These are phyloP conservation scores for Lindgomyces ingoldianus DNA, from an alignment of 495 filamentous ascomycete genomes.

Conservation along the genomic window DNA sequence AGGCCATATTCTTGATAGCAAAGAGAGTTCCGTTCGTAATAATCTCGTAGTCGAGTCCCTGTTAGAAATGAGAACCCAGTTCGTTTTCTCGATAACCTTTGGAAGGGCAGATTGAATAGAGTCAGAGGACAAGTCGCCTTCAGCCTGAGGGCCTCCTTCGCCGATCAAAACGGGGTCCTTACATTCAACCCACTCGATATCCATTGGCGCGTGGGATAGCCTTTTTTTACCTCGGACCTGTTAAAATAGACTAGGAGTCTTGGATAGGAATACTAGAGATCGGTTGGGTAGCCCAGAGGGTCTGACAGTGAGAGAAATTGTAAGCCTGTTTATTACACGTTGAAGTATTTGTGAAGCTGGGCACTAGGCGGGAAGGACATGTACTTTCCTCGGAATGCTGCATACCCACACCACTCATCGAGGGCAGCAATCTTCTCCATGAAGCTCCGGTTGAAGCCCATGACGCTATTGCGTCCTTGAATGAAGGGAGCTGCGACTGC, in stretches of 20 bases:
- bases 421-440: slow-evolving; percentile 20
- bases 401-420: slow-evolving; percentile 31
- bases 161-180: slow-evolving; percentile 25
- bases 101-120: slow-evolving; percentile 39
- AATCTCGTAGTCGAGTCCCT: slow-evolving; percentile 36
- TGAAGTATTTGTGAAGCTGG: slow-evolving; percentile 31
- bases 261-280: slow-evolving; percentile 30
- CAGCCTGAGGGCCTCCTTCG: slow-evolving; percentile 32
- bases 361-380: slow-evolving; percentile 25
- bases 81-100: slow-evolving; percentile 38
- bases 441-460: slow-evolving; percentile 31
- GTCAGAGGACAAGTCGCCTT: slow-evolving; percentile 38
- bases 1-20: slow-evolving; percentile 40
- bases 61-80: slow-evolving; percentile 37
- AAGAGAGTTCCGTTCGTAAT: slow-evolving; percentile 39
- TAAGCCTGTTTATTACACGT: slow-evolving; percentile 32
- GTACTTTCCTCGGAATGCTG: slow-evolving; percentile 25
- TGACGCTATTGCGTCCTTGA: slow-evolving; percentile 15
- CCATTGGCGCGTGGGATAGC: slow-evolving; percentile 35
- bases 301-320: slow-evolving; percentile 28
- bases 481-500: slow-evolving; percentile 33
- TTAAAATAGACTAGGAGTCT: slow-evolving; percentile 35
- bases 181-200: slow-evolving; percentile 37
- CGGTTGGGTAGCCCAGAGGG: slow-evolving; percentile 27
- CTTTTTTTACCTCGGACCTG: slow-evolving; percentile 34